Percentiles rank a stretch among this genome's conserved stretches.
phyloP scores from a whole-genome alignment of 2,329 filamentous ascomycete genomes.

The Cercospora sp. region DNA sequence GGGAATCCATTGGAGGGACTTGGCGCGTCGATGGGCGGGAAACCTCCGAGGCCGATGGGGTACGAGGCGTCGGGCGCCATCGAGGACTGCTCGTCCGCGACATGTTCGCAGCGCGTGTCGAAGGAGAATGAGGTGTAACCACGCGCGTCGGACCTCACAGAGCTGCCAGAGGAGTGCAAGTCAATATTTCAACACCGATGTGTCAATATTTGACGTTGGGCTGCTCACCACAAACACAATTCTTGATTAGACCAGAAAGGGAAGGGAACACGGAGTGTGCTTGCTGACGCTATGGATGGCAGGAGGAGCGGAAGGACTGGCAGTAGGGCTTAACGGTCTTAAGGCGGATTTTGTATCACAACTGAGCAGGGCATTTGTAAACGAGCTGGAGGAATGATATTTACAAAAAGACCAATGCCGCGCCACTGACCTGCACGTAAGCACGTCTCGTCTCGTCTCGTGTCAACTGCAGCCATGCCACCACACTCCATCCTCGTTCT shows the following conservation, averaged over 20 bases:
- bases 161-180: not conserved
- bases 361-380: not conserved
- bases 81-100: not conserved
- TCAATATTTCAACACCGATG: not conserved
- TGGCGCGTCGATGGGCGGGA: not conserved
- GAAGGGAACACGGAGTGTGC: not conserved
- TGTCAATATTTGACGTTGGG: not conserved
- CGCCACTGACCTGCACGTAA: not conserved
- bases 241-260: not conserved
- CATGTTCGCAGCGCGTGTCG: not conserved
- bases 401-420: not conserved
- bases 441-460: not conserved
- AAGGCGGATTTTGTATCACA: not conserved
- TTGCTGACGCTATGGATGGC: not conserved
- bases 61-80: conserved; percentile 8
- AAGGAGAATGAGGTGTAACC: not conserved
- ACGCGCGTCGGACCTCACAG: not conserved
- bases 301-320: not conserved
- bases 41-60: conserved; percentile 3
- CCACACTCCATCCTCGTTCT: conserved; percentile 55
- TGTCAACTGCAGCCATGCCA: not conserved
- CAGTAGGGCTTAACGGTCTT: not conserved
- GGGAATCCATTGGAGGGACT: not conserved
- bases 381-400: not conserved
- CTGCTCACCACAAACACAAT: not conserved